phyloP scores from a whole-genome alignment of 2,329 filamentous ascomycete genomes.

The Monilinia fructicola region DNA sequence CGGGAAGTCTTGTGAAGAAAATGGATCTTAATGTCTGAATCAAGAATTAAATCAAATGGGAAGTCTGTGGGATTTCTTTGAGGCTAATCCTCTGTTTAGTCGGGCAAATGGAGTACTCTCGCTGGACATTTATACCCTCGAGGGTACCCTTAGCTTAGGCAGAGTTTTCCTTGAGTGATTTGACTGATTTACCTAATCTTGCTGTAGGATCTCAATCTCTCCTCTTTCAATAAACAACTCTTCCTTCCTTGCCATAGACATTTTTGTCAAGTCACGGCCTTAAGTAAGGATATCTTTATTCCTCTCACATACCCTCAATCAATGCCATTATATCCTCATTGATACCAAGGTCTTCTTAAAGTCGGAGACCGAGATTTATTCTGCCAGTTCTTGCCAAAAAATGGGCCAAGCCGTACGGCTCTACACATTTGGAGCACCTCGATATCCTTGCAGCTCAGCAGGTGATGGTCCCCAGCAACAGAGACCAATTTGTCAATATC shows the following conservation, averaged over 20 bases:
- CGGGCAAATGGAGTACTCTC: background rate
- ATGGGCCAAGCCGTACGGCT: background rate
- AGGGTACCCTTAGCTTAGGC: slow-evolving; percentile 6
- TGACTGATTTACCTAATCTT: background rate
- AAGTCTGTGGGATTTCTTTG: background rate
- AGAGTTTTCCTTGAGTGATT: background rate
- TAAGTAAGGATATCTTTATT: background rate
- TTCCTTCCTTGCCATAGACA: background rate
- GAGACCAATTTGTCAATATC: background rate
- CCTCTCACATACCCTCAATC: background rate
- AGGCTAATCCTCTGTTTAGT: background rate
- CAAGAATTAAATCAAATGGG: background rate
- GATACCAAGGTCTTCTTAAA: background rate
- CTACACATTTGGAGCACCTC: slow-evolving; percentile 65
- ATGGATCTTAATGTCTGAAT: background rate
- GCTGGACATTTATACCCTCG: background rate
- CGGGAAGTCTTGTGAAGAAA: background rate
- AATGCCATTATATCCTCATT: background rate
- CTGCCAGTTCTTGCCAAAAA: background rate
- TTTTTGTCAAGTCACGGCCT: background rate
- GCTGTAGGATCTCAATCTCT: background rate
- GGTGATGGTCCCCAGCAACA: slow-evolving; percentile 52
- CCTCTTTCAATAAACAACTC: background rate
- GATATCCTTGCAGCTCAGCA: slow-evolving; percentile 61
- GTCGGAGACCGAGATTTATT: background rate